Conservation (phyloP, 1,284 basidiomycete species). For the Somion occarium region DNA sequence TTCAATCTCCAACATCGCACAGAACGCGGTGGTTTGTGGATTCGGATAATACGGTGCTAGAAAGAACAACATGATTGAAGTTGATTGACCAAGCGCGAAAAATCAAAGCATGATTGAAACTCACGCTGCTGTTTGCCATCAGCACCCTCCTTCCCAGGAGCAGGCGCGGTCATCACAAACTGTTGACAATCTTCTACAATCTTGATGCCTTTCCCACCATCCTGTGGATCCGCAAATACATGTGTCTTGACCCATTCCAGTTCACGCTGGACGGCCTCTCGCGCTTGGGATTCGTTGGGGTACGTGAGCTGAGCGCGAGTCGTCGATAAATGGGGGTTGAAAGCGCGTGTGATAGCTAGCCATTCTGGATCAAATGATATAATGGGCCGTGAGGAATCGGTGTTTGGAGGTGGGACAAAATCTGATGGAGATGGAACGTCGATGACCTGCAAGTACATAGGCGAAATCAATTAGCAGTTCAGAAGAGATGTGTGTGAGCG, state of each 20-base stretch:
- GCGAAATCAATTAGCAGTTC: no score
- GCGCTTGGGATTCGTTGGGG: conserved; percentile 54
- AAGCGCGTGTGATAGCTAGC: conserved; percentile 89
- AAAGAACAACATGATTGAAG: conserved; percentile 1
- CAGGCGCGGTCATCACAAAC: conserved; percentile 75
- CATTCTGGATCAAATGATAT: conserved; percentile 83
- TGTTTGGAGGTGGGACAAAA: conserved; percentile 8
- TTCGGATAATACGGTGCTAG: conserved; percentile 80
- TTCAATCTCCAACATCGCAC: conserved; percentile 71
- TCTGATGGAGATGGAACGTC: conserved; percentile 46
- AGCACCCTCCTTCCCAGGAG: conserved; percentile 39
- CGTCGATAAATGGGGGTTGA: conserved; percentile 74
- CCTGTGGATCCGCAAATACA: conserved; percentile 32
- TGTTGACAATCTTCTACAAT: conserved; percentile 57
- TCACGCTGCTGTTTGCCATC: conserved; percentile 44
- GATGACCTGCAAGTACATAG: conserved; percentile 49
- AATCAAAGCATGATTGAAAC: conserved; percentile 4
- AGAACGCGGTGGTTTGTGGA: conserved; percentile 88
- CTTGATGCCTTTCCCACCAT: conserved; percentile 11
- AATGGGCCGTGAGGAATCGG: conserved; percentile 19
- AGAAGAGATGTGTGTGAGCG: no score
- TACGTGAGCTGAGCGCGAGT: conserved; percentile 46
- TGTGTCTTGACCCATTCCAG: conserved; percentile 64
- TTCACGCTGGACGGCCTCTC: conserved; percentile 57
- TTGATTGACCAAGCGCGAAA: neutral